phyloP scores from a whole-genome alignment of 495 filamentous ascomycete species.

The Bathelium albidoporum region DNA sequence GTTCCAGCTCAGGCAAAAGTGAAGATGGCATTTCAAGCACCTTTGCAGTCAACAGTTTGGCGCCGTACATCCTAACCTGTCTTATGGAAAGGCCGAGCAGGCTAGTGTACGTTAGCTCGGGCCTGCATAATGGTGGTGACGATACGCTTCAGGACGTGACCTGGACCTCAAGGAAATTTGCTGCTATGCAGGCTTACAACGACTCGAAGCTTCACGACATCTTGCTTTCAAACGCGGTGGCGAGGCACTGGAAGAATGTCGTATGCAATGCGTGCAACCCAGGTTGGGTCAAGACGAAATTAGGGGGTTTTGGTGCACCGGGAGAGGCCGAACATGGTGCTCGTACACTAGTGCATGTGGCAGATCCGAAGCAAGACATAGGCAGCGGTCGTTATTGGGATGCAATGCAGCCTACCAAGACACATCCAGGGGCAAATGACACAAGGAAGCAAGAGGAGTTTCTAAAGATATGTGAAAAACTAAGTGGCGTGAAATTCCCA shows the following conservation, averaged over 20 bases:
- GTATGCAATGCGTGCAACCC: conserved; percentile 45
- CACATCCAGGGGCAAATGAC: conserved; percentile 7
- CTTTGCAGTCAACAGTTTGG: conserved; percentile 48
- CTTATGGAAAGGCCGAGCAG: conserved; percentile 43
- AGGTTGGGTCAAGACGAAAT: conserved; percentile 54
- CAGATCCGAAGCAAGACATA: background rate
- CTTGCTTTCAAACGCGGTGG: conserved; percentile 45
- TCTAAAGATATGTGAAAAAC: conserved; percentile 13
- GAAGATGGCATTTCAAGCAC: conserved; percentile 41
- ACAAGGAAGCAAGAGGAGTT: conserved; percentile 18
- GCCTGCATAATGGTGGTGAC: conserved; percentile 41
- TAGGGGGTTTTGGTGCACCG: conserved; percentile 44
- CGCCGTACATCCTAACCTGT: conserved; percentile 47
- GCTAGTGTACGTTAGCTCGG: conserved; percentile 43
- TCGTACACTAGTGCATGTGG: background rate
- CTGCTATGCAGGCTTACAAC: conserved; percentile 29
- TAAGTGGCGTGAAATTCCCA: conserved; percentile 12
- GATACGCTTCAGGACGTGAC: conserved; percentile 33
- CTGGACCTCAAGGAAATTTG: conserved; percentile 15
- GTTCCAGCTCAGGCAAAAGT: conserved; percentile 15
- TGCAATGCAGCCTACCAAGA: conserved; percentile 1
- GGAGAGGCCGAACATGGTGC: conserved; percentile 13
- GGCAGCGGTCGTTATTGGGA: conserved; percentile 6
- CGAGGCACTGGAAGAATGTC: conserved; percentile 39
- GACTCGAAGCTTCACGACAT: conserved; percentile 46